Base-by-base conservation (phyloP, 441 rosid genomes). In the Manihot esculenta region DNA sequence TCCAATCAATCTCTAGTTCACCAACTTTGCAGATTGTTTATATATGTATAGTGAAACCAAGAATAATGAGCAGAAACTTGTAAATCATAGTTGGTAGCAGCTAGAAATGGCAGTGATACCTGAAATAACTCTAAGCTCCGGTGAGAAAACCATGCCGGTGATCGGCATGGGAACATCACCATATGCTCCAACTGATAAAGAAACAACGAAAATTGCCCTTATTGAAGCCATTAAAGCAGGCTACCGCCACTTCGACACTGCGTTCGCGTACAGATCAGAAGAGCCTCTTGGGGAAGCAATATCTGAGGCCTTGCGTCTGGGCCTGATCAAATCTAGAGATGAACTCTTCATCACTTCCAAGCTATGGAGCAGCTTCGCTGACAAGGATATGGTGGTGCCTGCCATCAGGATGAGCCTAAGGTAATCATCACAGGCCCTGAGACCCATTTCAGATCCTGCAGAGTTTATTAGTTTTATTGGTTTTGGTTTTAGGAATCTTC, bases 201-300 rank as follows among this genome's bases (percentile, higher is more conserved):
- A 51, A 51, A 51, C 56, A 0, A 51, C 56, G 1, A 51, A 51
- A n/a, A 26, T 26, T 18, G 56, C 26, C 2, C 7, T 51, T 44
- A 10, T 44, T 44, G 35, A 58, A 14, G 74, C 69, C 5, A 54
- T 74, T 5, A 49, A 56, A 47, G 7, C 62, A 2, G 77, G 77
- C 0, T 74, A 75, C 41, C 27, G 77, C 26, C 72, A 74, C 63
- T 68, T 74, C 38, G 77, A 74, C 47, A 50, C 77, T 7, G 77
- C 77, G 7, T 13, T 68, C 7, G 21, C 13, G 26, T 73, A 66
- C 20, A 6, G 8, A 27, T 26, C 62, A 6, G 62, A 58, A 20
- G 20, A 58, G 10, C 42, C 62, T 27, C 20, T 58, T 1, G 62
- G 62, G 20, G 41, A 58, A 14, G 62, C 62, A 15, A 58, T 58